These are phyloP conservation scores for Sarocladium kiliense DNA, from an alignment of 2,329 filamentous ascomycete genomes.

Conservation along the genomic window DNA sequence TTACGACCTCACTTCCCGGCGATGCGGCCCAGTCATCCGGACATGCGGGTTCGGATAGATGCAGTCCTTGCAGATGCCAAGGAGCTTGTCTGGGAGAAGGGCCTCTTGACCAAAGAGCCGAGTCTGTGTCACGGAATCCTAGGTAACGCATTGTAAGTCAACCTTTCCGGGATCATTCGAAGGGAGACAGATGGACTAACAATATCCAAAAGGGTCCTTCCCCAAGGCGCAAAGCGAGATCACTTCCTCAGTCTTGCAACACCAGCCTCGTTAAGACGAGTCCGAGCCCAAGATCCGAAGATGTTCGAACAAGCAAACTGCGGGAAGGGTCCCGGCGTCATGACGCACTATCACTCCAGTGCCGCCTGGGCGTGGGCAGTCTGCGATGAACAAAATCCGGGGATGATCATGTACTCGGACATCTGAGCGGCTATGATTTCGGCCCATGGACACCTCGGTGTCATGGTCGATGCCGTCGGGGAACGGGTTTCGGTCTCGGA, in stretches of 20 bases:
- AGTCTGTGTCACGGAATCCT: conserved; percentile 62
- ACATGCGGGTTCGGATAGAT: conserved; percentile 35
- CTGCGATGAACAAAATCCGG: conserved; percentile 25
- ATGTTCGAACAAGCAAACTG: conserved; percentile 34
- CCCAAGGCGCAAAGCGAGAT: conserved; percentile 31
- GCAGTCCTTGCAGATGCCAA: conserved; percentile 44
- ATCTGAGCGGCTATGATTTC: conserved; percentile 17
- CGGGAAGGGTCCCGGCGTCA: conserved; percentile 22
- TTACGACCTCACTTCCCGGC: conserved; percentile 51
- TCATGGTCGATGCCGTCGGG: not conserved
- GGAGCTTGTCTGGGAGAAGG: conserved; percentile 49
- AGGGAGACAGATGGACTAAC: no score
- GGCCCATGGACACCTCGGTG: not conserved
- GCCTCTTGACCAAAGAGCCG: conserved; percentile 58
- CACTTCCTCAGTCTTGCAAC: conserved; percentile 56
- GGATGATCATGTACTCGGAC: conserved; percentile 31
- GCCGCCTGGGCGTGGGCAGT: conserved; percentile 34
- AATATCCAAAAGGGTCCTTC: conserved; percentile 21
- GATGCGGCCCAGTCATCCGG: conserved; percentile 31
- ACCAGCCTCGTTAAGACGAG: conserved; percentile 46
- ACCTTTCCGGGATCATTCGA: no score
- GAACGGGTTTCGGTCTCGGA: conserved; percentile 5
- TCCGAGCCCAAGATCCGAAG: conserved; percentile 22
- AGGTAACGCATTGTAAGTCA: conserved; percentile 54
- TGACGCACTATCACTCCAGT: conserved; percentile 30